Base-by-base conservation (phyloP, 176 grass and related monocot genomes). In the Thinopyrum elongatum region DNA sequence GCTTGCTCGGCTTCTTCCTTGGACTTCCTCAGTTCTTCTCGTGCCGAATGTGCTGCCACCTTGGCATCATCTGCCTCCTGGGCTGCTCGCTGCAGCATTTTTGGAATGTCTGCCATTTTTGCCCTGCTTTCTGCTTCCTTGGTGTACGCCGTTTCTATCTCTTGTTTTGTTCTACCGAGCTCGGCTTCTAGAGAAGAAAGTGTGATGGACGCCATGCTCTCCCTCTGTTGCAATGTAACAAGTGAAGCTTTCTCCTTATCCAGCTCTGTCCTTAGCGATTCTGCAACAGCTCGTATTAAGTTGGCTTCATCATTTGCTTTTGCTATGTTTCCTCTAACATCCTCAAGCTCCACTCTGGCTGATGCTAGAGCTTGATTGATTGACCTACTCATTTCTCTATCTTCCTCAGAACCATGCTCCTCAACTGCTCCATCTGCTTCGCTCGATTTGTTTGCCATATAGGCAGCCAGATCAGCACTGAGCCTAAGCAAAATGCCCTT, bases 131-230 rank as follows among this genome's bases (percentile, higher is more conserved):
- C 90, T 84, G 59, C 89, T 89, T 98, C 96, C 66, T 88, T 98
- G 41, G 66, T 80, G 38, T 91, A 72, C 75, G 89, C 82, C 74
- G 88, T 68, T 88, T 98, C 93, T 83, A 91, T 83, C 60, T 94
- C 90, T 84, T 92, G 74, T 83, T 94, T 89, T 47, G 81, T 94
- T 71, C 85, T 91, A 42, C 89, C 79, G 65, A 98, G 92, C 79
- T 95, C 93, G 78, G 91, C 84, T 87, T 98, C 93, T 72, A 98
- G 81, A 57, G 96, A 98, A 81, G 91, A 82, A 86, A 95, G 90
- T 86, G 93, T 86, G 29, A 95, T 91, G 42, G 90, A 94, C 42
- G 96, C 93, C 93, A 98, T 98, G 74, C 88, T 87, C 77, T 95
- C 93, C 23, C 84, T 90, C 86, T 95, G 96, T 35, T 95, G 93